These are phyloP conservation scores for Corymbia citriodora DNA, from an alignment of 441 rosid species.

Conservation along the genomic window DNA sequence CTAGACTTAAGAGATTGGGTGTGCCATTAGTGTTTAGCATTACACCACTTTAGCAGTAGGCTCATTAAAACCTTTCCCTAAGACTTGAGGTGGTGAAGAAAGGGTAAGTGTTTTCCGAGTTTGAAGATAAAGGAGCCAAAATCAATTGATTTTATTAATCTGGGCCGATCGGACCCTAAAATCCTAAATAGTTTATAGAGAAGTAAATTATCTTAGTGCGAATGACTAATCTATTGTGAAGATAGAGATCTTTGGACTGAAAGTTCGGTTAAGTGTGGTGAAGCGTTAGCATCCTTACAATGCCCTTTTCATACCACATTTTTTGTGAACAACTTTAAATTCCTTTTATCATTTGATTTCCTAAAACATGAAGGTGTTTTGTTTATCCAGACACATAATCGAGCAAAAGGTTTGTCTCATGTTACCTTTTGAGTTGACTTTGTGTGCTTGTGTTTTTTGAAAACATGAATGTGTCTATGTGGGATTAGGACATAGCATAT, in stretches of 20 bases:
- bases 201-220: neutral
- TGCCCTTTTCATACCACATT: too few species aligned
- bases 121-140: neutral
- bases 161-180: neutral
- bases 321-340: too few species aligned
- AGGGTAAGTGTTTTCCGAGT: neutral
- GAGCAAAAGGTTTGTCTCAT: neutral
- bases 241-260: too few species aligned
- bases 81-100: neutral
- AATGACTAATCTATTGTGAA: neutral
- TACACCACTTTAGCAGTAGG: neutral
- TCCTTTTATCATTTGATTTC: too few species aligned
- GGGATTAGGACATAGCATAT: too few species aligned
- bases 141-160: neutral
- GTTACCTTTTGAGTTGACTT: neutral
- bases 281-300: neutral
- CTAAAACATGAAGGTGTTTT: neutral
- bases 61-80: neutral
- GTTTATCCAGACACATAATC: neutral
- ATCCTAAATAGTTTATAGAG: neutral
- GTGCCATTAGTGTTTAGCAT: neutral
- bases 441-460: too few species aligned
- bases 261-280: neutral
- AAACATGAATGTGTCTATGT: too few species aligned
- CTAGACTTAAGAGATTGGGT: neutral